Evolutionary conservation across 495 filamentous ascomycete genomes (phyloP).

Genomic region (Cairneyella variabilis): DNA sequence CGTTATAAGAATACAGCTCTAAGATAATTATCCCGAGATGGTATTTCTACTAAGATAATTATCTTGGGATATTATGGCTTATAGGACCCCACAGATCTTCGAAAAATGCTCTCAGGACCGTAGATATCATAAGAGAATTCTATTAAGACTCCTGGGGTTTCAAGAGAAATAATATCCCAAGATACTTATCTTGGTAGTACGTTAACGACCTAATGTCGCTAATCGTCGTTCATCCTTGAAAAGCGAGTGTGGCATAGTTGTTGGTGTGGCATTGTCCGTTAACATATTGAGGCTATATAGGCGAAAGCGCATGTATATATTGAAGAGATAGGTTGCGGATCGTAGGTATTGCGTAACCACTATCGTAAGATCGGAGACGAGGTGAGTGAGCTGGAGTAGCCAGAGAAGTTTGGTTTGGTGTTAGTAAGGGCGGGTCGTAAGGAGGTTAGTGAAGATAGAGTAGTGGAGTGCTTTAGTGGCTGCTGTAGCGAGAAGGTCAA

Average conservation of each 20-base stretch:
- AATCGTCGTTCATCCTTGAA: conserved; percentile 67
- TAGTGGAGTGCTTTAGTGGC: conserved; percentile 69
- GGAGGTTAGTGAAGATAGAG: conserved; percentile 93
- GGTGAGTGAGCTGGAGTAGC: conserved; percentile 96
- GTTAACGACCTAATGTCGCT: conserved; percentile 87
- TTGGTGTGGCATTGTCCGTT: conserved; percentile 43
- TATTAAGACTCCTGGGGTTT: not conserved
- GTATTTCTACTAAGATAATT: conserved; percentile 14
- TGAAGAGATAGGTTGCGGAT: conserved; percentile 84
- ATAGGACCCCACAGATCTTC: not conserved
- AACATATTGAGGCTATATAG: conserved; percentile 77
- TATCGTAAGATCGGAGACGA: conserved; percentile 66
- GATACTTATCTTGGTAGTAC: conserved; percentile 7
- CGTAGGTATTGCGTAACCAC: conserved; percentile 70
- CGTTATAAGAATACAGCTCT: conserved; percentile 11
- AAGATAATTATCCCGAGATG: conserved; percentile 4
- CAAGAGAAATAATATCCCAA: conserved; percentile 1
- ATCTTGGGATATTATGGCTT: conserved; percentile 1
- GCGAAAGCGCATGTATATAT: conserved; percentile 80
- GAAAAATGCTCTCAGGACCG: conserved; percentile 1
- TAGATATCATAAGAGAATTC: conserved; percentile 1
- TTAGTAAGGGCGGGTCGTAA: conserved; percentile 96
- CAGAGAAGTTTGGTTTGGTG: conserved; percentile 93
- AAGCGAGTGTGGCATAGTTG: conserved; percentile 24
- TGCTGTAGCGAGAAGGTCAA: conserved; percentile 55